These are phyloP conservation scores for Cladosporium cucumerinum DNA, from an alignment of 2,329 filamentous ascomycete species.

Conservation along the genomic window DNA sequence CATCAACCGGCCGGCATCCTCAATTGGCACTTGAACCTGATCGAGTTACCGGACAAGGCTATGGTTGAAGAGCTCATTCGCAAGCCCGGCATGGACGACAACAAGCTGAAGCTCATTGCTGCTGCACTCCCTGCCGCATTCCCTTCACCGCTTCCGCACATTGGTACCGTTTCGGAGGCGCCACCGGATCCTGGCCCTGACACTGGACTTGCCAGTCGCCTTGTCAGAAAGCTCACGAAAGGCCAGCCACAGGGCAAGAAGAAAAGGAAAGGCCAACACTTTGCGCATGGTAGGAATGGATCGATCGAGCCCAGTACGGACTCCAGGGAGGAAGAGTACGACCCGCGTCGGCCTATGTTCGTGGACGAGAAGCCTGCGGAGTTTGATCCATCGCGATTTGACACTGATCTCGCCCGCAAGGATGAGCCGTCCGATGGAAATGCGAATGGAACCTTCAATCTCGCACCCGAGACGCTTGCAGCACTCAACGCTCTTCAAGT, in stretches of 20 bases:
- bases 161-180: constrained; percentile 37
- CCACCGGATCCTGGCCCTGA: constrained; percentile 18
- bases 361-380: constrained; percentile 16
- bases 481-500: constrained; percentile 22
- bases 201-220: constrained; percentile 22
- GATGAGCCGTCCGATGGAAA: not conserved
- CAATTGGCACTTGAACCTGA: constrained; percentile 61
- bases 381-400: constrained; percentile 29
- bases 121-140: constrained; percentile 37
- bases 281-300: constrained; percentile 17
- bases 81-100: constrained; percentile 55
- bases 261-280: constrained; percentile 28
- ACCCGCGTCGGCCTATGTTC: constrained; percentile 41
- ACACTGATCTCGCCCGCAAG: constrained; percentile 31
- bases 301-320: constrained; percentile 36
- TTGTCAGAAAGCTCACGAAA: constrained; percentile 26
- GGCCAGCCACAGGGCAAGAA: constrained; percentile 22
- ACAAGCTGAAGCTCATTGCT: constrained; percentile 42
- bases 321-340: constrained; percentile 48
- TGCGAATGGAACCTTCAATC: constrained; percentile 13
- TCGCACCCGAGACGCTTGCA: constrained; percentile 26
- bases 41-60: constrained; percentile 54
- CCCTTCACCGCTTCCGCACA: constrained; percentile 42
- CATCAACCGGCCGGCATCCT: constrained; percentile 40
- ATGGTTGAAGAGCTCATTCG: constrained; percentile 49